These are phyloP conservation scores for Amanita muscaria DNA, from an alignment of 768 basidiomycete species.

Conservation along the genomic window DNA sequence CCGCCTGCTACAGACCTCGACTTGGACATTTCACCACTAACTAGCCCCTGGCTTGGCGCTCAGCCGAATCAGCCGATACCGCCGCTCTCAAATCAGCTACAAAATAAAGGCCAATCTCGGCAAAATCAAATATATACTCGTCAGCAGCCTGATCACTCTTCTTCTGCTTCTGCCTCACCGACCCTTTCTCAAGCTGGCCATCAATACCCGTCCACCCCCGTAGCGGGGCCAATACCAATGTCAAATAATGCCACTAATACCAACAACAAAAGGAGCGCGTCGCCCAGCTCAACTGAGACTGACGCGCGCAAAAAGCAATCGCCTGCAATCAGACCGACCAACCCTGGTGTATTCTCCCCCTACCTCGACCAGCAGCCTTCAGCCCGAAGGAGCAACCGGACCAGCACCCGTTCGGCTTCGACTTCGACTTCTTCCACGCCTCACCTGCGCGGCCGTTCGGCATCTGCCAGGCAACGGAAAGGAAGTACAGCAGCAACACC, in stretches of 20 bases:
- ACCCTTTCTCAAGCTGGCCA: neutral
- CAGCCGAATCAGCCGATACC: constrained; percentile 22
- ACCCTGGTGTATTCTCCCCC: constrained; percentile 10
- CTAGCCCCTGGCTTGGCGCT: constrained; percentile 74
- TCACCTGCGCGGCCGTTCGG: constrained; percentile 26
- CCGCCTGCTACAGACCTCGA: constrained; percentile 47
- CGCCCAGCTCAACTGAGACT: constrained; percentile 47
- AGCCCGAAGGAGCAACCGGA: constrained; percentile 17
- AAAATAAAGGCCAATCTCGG: neutral
- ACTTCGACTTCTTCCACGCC: constrained; percentile 59
- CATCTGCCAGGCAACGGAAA: constrained; percentile 32
- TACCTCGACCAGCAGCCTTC: constrained; percentile 11
- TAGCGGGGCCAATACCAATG: neutral
- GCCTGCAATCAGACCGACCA: constrained; percentile 36
- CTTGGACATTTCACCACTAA: constrained; percentile 69
- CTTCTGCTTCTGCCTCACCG: constrained; percentile 10
- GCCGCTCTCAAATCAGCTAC: neutral
- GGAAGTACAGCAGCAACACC: constrained; percentile 26
- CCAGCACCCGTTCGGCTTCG: constrained; percentile 44
- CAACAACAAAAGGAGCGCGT: constrained; percentile 46
- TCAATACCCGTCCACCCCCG: neutral
- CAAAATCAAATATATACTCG: constrained; percentile 1
- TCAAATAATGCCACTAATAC: constrained; percentile 1
- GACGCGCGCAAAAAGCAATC: constrained; percentile 45
- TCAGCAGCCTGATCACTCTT: constrained; percentile 6